These are phyloP conservation scores for bread wheat (Triticum aestivum) DNA, from an alignment of 176 grass and related monocot genomes.

Conservation along the genomic window DNA sequence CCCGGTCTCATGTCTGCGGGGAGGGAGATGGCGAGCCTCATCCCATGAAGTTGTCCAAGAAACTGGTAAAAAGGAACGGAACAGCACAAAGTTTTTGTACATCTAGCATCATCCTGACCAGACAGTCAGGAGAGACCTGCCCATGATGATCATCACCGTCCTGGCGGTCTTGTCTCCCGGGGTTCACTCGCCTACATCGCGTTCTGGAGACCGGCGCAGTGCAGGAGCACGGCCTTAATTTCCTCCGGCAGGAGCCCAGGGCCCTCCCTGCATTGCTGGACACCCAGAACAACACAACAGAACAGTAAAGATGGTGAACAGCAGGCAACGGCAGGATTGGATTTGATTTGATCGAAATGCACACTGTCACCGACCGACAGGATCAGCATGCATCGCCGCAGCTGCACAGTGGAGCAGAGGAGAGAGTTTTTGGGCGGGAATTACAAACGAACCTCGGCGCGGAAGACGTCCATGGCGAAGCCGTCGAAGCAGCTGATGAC, in stretches of 20 bases:
- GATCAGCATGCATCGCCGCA: background rate
- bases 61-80: background rate
- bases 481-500: constrained; percentile 77
- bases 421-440: background rate
- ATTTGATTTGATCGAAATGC: background rate
- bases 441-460: constrained; percentile 54
- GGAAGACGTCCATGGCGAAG: constrained; percentile 75
- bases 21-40: constrained; percentile 42
- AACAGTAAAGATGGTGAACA: constrained; percentile 10
- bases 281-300: background rate
- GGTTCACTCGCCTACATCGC: constrained; percentile 25
- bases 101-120: background rate
- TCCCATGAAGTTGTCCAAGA: constrained; percentile 12
- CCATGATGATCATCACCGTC: background rate
- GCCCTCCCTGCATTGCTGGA: constrained; percentile 62
- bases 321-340: background rate
- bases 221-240: constrained; percentile 77
- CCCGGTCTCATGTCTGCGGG: constrained; percentile 6
- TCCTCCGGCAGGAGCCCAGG: constrained; percentile 64
- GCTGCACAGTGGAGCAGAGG: background rate
- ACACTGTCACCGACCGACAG: background rate
- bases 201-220: constrained; percentile 48
- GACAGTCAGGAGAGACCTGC: background rate
- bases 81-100: background rate
- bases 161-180: background rate